Percentiles rank a stretch among this genome's conserved stretches.
Evolutionary conservation across 129 eudicot genomes (phyloP).

Genomic region (Deinandra increscens): DNA sequence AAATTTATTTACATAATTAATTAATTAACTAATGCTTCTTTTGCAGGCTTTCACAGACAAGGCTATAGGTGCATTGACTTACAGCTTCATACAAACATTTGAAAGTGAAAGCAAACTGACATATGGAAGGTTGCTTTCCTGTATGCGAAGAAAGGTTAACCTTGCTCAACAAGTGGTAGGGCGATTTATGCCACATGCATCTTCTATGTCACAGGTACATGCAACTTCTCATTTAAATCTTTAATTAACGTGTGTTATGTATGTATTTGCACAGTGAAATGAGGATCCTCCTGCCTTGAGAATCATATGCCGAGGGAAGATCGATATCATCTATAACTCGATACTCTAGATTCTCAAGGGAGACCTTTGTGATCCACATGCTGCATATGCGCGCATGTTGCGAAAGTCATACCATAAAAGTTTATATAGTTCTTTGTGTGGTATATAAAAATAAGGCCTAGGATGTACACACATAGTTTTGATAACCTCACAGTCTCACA

Average conservation of each 20-base stretch:
- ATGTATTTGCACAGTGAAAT: neutral
- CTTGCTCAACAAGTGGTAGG: conserved; percentile 45
- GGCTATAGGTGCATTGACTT: conserved; percentile 65
- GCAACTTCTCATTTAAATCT: too few species aligned
- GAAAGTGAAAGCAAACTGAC: conserved; percentile 49
- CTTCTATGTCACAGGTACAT: conserved; percentile 47
- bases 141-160: conserved; percentile 43
- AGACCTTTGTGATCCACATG: too few species aligned
- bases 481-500: too few species aligned
- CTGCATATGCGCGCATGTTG: too few species aligned
- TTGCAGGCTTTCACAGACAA: conserved; percentile 65
- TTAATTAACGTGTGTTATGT: neutral
- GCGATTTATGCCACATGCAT: conserved; percentile 27
- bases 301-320: neutral
- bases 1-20: too few species aligned
- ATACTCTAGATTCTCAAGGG: too few species aligned
- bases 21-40: too few species aligned
- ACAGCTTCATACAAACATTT: conserved; percentile 57
- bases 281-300: neutral
- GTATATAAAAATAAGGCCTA: too few species aligned
- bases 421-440: too few species aligned
- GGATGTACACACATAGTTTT: too few species aligned
- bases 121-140: conserved; percentile 51
- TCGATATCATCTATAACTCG: neutral
- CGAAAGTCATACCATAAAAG: too few species aligned